Base-by-base conservation (phyloP, 2,329 filamentous ascomycete species). In the Ceratocystis harringtonii region DNA sequence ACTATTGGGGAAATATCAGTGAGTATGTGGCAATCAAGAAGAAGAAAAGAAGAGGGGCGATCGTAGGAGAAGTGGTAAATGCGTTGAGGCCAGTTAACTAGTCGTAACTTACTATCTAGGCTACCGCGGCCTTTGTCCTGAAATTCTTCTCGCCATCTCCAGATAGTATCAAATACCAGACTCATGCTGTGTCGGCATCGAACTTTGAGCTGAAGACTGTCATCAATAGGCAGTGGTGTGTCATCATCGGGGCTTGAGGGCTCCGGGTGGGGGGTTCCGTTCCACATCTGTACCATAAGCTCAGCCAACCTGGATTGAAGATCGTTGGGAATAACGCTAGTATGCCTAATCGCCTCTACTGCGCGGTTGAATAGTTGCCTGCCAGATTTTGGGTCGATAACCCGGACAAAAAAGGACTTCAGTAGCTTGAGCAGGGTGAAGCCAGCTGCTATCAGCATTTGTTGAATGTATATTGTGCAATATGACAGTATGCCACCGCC, bases 201-300 rank as follows among this genome's bases (percentile, higher is more conserved):
- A n/a, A 92, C 87, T 72, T 90, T 90, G 61, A 94, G 80, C 72
- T 91, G 87, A 55, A 92, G 76, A 68, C 81, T 87, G 70, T 89
- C 86, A 70, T 91, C 87, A 52, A 87, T 78, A 45, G 79, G 74
- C 55, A 78, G 76, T 19, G 80, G 76, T 1, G 76, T 73, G 52
- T 77, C 74, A 68, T 84, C 81, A 64, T 80, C 77, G 67, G 79
- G 76, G 77, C 67, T 79, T 78, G 45, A 76, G 71, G 28, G 61
- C 58, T 78, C 80, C 8, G 82, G 74, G 10, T 64, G 55, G 15
- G 81, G 78, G n/a, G 81, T 81, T 1, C 83, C 86, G 70, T 90
- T 89, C 88, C 88, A 94, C 74, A 94, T 87, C 75, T 92, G 89
- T 5, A 89, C 88, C 79, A 92, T 87, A n/a, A 94, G 81, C 76